Evolutionary conservation across 192 early-diverging fungal genomes (phyloP), one percentile per base, ranked within the genome.

Genomic region (Chytriomyces hyalinus): DNA sequence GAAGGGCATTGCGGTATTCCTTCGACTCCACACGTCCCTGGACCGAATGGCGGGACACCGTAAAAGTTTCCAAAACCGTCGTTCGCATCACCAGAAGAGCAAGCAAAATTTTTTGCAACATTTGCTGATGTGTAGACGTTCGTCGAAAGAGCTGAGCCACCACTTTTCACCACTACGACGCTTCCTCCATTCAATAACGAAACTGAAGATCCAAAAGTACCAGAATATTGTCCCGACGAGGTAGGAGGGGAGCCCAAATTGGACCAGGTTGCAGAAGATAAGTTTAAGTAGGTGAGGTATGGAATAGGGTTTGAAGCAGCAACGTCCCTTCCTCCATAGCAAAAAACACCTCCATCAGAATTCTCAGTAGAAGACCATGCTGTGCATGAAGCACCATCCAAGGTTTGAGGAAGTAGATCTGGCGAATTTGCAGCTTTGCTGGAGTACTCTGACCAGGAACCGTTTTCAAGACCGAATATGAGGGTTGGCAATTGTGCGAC

Each of bases 271-370:
- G 47, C 47, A 8, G 63, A 46, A 11, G 61, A 49, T 49, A 75
- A 28, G 36, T 75, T 65, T 1, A 75, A 36, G 36, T 26, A 75
- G 10, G 64, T 11, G 8, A 75, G 49, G 66, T 75, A 47, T 11
- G 73, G 63, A 66, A 60, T 75, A 6, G 73, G 24, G 10, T 24
- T 8, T 6, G 13, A 13, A 11, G 62, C 13, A 11, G 63, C 6
- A n/a, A 61, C 63, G 11, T 65, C 62, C 15, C 53, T 13, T 17
- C 73, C 73, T 9, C 73, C 73, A 44, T 60, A 75, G 46, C 73
- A 75, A 48, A 75, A 75, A 11, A 75, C 73, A 28, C 73, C 73
- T 6, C 73, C 73, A 51, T 17, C 47, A 9, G 62, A 46, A 49
- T 65, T 75, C 22, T 4, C 17, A 6, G 63, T 51, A 8, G 63